Evolutionary conservation across 75 land plant species (phyloP).

Genomic region (Cunninghamia lanceolata): DNA sequence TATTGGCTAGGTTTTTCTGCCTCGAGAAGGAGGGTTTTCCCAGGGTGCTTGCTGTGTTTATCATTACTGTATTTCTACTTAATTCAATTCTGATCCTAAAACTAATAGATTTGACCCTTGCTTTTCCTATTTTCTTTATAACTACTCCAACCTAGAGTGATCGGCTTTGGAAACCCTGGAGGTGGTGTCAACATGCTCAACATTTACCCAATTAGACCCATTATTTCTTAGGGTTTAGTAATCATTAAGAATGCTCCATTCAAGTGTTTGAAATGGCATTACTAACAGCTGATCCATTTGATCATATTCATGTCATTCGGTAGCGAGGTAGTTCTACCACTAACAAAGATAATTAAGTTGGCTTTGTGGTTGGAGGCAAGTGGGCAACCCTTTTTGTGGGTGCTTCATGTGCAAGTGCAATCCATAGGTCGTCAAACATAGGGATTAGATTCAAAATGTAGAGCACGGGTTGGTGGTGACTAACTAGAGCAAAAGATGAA

Average conservation of each 20-base stretch:
- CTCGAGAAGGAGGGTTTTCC: no score
- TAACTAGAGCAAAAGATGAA: conserved; percentile 1
- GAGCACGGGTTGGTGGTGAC: not conserved
- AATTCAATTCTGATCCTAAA: no score
- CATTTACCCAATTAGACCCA: conserved; percentile 34
- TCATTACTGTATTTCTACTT: no score
- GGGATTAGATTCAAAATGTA: not conserved
- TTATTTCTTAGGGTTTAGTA: not conserved
- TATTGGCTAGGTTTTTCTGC: no score
- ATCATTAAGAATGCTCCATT: not conserved
- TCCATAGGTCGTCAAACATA: not conserved
- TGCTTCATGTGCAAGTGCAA: not conserved
- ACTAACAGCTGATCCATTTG: conserved; percentile 23
- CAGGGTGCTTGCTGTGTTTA: no score
- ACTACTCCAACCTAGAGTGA: conserved; percentile 25
- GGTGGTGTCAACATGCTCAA: conserved; percentile 5
- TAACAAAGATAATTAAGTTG: conserved; percentile 11
- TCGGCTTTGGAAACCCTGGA: conserved; percentile 18
- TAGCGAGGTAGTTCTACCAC: not conserved
- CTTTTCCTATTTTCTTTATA: not conserved
- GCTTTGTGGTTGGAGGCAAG: conserved; percentile 1
- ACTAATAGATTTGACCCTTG: not conserved
- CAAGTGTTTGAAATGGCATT: conserved; percentile 29
- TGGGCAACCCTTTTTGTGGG: not conserved
- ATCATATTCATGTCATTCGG: conserved; percentile 32